Evolutionary conservation across 2,329 filamentous ascomycete species (phyloP).

Genomic region (Colletotrichum filicis): DNA sequence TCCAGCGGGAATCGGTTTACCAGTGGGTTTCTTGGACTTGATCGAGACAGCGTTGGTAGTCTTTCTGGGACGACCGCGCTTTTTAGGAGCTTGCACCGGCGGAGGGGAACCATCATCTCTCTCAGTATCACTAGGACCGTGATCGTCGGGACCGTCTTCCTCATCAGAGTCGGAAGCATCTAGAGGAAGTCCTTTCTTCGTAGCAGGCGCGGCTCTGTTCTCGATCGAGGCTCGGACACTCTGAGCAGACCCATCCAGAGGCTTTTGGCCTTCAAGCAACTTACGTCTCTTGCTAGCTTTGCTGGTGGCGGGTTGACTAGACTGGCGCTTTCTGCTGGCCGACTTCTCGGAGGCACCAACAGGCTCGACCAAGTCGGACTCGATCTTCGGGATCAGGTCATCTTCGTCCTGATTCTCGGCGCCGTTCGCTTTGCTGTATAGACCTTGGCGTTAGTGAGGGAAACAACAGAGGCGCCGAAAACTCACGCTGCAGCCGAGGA

Average conservation of each 20-base stretch:
- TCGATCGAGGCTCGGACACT: neutral
- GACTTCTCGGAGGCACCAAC: neutral
- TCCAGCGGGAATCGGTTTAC: neutral
- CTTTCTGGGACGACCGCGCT: neutral
- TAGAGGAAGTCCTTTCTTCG: neutral
- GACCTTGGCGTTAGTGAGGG: neutral
- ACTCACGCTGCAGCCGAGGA: neutral
- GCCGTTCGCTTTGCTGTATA: neutral
- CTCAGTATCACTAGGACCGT: neutral
- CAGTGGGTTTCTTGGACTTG: neutral
- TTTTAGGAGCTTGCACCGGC: neutral
- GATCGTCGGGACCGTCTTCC: neutral
- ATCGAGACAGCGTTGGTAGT: neutral
- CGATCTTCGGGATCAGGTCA: neutral
- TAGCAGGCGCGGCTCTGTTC: neutral
- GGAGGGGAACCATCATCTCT: neutral
- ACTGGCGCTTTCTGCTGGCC: neutral
- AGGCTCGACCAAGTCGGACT: neutral
- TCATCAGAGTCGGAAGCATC: neutral
- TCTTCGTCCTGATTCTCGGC: neutral
- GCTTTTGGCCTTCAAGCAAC: neutral
- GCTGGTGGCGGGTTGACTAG: neutral
- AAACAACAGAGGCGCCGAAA: neutral
- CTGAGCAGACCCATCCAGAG: neutral
- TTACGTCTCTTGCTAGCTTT: neutral